These are phyloP conservation scores for Jackrogersella minutella DNA, from an alignment of 495 filamentous ascomycete species.

Conservation along the genomic window DNA sequence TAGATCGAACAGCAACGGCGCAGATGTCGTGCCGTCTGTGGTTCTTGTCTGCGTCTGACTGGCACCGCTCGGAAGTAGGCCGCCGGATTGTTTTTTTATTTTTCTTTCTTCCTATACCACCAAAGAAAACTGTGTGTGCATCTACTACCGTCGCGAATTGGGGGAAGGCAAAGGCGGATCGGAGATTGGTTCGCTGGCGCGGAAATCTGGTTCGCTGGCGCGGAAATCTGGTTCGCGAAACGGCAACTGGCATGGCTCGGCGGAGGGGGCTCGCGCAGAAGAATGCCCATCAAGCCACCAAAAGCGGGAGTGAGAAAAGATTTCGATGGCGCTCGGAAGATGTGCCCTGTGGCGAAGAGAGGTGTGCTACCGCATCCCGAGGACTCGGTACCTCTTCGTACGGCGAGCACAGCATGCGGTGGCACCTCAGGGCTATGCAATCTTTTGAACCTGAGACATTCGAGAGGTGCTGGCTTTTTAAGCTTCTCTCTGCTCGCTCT, in stretches of 20 bases:
- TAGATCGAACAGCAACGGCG: not conserved
- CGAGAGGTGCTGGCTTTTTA: not conserved
- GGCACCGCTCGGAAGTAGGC: conserved; percentile 15
- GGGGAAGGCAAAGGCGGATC: conserved; percentile 8
- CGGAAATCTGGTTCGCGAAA: too few relatives aligned
- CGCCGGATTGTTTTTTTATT: conserved; percentile 11
- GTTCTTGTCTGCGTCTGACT: not conserved
- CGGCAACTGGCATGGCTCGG: conserved; percentile 31
- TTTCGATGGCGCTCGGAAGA: conserved; percentile 33
- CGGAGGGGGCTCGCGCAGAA: too few relatives aligned
- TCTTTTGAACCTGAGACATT: conserved; percentile 28
- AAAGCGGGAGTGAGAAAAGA: conserved; percentile 12
- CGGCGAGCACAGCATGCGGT: conserved; percentile 28
- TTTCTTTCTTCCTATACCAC: too few relatives aligned
- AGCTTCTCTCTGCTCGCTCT: too few relatives aligned
- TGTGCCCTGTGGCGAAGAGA: conserved; percentile 3
- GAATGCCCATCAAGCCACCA: conserved; percentile 13
- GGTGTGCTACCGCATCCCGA: conserved; percentile 28
- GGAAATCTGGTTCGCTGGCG: too few relatives aligned
- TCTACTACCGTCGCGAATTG: not conserved
- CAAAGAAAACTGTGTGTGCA: not conserved
- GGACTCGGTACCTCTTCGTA: conserved; percentile 32
- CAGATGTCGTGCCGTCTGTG: conserved; percentile 1
- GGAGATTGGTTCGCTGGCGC: conserved; percentile 24
- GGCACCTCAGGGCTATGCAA: too few relatives aligned